Evolutionary conservation across 1,284 basidiomycete species (phyloP), one percentile per base, ranked within the genome.

Genomic region (Caloboletus inedulis): DNA sequence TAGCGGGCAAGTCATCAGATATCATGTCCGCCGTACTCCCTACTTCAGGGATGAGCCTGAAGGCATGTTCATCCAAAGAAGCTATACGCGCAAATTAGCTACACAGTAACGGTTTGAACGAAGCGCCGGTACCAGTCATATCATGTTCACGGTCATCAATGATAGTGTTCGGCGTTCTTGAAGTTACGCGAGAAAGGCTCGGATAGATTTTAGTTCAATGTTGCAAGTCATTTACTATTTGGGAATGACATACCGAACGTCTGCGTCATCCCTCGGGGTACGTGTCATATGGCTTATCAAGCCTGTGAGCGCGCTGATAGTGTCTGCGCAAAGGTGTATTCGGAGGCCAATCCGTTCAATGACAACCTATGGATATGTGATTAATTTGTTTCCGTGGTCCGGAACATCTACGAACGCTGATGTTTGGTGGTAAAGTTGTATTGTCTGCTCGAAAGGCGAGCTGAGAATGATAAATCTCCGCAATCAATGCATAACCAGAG

Each of bases 21-120:
- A 98, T 87, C 81, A 98, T 86, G 69, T 98, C 95, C 4, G 91
- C 85, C 4, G 84, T 79, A 5, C 84, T 80, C 7, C 87, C 87
- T 48, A 89, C 74, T 56, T 92, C 86, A 1, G 90, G 89, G 7
- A 85, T 68, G 21, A 76, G 75, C 45, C 74, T 79, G 72, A 97
- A 98, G 0, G 94, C 91, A 34, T 89, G 69, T 52, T 95, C 87
- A 53, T 97, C 94, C 25, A 98, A 73, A 16, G 90, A 91, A 49
- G 81, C 89, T 90, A 62, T 33, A 43, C 18, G 10, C 13, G 33
- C 41, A 46, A 47, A 39, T 62, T 35, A 60, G 56, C 16, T 23
- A 40, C 13, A 19, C 31, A 7, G 37, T 12, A 48, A 47, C 10
- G 21, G 9, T 43, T 30, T 27, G 27, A 53, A 43, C 19, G 27